Percentiles rank a stretch among this genome's conserved stretches.
These are phyloP conservation scores for Gossypium davidsonii DNA, from an alignment of 441 rosid species.

Conservation along the genomic window DNA sequence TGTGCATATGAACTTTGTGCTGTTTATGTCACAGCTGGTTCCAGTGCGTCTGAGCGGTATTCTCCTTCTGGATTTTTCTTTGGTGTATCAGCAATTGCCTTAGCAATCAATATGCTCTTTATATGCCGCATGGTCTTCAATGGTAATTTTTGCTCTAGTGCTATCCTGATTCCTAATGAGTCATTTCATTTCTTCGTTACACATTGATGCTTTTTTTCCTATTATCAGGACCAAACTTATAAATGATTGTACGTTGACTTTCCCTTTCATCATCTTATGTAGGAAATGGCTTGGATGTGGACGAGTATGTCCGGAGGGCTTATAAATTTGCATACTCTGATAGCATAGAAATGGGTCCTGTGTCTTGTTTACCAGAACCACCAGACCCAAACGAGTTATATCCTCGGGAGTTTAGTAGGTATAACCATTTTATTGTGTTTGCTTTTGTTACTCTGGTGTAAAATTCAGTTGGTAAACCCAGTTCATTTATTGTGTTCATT, in stretches of 20 bases:
- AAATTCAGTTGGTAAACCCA: slow-evolving; percentile 65
- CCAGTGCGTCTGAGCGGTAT: slow-evolving; percentile 82
- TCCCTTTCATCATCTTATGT: slow-evolving; percentile 20
- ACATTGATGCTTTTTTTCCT: slow-evolving; percentile 9
- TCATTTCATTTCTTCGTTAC: slow-evolving; percentile 12
- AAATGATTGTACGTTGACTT: slow-evolving; percentile 11
- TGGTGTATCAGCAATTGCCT: slow-evolving; percentile 94
- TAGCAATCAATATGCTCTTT: slow-evolving; percentile 99
- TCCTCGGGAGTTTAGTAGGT: slow-evolving; percentile 95
- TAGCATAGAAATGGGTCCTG: slow-evolving; percentile 91
- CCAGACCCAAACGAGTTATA: slow-evolving; percentile 94
- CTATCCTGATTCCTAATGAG: slow-evolving; percentile 13
- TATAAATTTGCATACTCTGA: slow-evolving; percentile 98
- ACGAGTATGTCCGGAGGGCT: slow-evolving; percentile 96
- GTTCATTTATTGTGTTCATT: slow-evolving; percentile 12
- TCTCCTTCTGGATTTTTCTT: slow-evolving; percentile 99
- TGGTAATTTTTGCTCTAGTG: slow-evolving; percentile 50
- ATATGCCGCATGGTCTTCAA: slow-evolving; percentile 97
- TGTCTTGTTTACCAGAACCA: slow-evolving; percentile 90
- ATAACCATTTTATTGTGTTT: slow-evolving; percentile 21
- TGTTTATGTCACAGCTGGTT: slow-evolving; percentile 92
- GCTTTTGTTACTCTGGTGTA: neutral
- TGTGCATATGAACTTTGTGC: slow-evolving; percentile 99
- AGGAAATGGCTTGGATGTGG: slow-evolving; percentile 99
- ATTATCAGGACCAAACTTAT: neutral